Conservation (phyloP, 768 basidiomycete species). For the Lentinula sp. region DNA sequence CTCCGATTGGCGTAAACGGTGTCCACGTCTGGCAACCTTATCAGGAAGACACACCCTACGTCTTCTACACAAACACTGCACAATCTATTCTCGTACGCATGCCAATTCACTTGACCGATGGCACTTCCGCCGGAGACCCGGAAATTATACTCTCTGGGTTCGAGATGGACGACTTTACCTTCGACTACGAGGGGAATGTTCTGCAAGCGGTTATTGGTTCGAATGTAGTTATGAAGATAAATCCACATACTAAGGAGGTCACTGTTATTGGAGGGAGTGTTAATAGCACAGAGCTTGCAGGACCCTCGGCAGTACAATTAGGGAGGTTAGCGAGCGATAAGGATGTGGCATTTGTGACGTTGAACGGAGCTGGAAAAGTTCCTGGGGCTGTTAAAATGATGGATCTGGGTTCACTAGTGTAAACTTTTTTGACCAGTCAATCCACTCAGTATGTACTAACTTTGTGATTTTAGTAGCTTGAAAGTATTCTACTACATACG, state of each 20-base stretch:
- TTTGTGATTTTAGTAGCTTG: no score
- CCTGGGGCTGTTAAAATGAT: not conserved
- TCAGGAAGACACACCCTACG: not conserved
- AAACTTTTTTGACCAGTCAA: not conserved
- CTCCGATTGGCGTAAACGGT: not conserved
- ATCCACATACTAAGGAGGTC: not conserved
- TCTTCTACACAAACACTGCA: not conserved
- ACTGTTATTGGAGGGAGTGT: not conserved
- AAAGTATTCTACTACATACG: no score
- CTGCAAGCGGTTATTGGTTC: not conserved
- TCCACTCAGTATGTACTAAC: no score
- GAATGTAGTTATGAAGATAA: not conserved
- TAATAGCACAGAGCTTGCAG: not conserved
- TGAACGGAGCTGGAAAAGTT: not conserved
- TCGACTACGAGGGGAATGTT: not conserved
- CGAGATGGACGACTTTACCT: not conserved
- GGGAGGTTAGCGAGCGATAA: not conserved
- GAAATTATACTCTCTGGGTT: not conserved
- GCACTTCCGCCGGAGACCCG: not conserved
- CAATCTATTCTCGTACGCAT: not conserved
- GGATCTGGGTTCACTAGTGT: not conserved
- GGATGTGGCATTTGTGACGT: not conserved
- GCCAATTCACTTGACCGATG: not conserved
- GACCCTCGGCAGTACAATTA: not conserved
- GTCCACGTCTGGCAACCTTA: not conserved